A percentile compares a stretch with the other conserved stretches of the same genome.
These are phyloP conservation scores for Neurospora cerealis DNA, from an alignment of 495 filamentous ascomycete species.

Conservation along the genomic window DNA sequence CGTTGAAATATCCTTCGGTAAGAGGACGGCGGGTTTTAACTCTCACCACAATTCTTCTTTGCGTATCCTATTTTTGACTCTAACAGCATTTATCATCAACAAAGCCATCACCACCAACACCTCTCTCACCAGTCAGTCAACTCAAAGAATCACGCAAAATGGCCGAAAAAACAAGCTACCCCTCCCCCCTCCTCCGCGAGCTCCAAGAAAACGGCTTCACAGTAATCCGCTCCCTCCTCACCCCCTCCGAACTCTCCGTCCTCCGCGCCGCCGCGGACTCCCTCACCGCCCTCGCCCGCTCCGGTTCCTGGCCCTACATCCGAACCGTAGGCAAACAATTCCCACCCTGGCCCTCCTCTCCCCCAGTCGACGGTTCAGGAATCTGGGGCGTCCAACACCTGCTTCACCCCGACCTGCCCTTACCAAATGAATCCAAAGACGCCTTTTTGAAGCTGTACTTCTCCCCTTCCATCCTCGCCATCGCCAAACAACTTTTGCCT, in stretches of 20 bases:
- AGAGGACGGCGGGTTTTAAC: background rate
- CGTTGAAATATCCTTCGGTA: background rate
- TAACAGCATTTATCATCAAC: background rate
- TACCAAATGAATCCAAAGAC: conserved; percentile 23
- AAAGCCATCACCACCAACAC: background rate
- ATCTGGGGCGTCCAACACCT: conserved; percentile 87
- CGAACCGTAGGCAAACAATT: conserved; percentile 80
- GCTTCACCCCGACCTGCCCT: conserved; percentile 53
- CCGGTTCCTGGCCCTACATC: conserved; percentile 64
- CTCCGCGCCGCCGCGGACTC: conserved; percentile 47
- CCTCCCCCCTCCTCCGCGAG: conserved; percentile 13
- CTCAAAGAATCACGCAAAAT: background rate
- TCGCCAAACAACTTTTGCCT: conserved; percentile 45
- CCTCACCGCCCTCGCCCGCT: conserved; percentile 45
- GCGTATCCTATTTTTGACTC: background rate
- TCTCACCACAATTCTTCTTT: background rate
- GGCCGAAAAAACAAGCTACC: background rate
- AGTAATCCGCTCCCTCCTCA: conserved; percentile 26
- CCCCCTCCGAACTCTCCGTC: conserved; percentile 11
- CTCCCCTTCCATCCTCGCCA: conserved; percentile 42
- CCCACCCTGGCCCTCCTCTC: conserved; percentile 59
- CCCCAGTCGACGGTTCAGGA: conserved; percentile 36
- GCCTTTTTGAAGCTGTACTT: conserved; percentile 60
- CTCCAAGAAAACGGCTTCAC: conserved; percentile 28
- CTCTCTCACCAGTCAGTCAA: background rate